Conservation (phyloP, 83 land plant species). For the Larix sibirica region DNA sequence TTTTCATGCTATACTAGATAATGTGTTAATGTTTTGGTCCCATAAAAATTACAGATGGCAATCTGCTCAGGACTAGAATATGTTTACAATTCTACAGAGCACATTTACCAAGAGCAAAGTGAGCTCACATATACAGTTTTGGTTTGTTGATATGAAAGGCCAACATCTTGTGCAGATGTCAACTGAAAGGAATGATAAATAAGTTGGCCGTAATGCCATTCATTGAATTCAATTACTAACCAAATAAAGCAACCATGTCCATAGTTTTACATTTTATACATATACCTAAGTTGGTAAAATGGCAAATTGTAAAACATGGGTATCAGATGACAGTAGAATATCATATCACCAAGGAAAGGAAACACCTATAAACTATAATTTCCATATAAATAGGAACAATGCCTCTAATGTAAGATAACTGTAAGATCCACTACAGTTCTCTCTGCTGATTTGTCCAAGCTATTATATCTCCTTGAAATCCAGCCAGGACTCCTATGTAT, state of each 20-base stretch:
- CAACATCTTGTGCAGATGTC: neutral
- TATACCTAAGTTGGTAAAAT: neutral
- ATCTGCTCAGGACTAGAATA: neutral
- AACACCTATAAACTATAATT: neutral
- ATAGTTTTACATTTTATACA: neutral
- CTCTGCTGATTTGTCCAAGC: neutral
- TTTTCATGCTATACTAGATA: neutral
- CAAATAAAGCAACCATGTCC: neutral
- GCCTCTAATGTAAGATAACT: neutral
- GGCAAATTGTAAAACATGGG: neutral
- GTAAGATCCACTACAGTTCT: neutral
- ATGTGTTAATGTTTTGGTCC: neutral
- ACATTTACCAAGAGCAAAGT: neutral
- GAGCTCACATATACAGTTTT: neutral
- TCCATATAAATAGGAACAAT: neutral
- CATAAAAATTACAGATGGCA: neutral
- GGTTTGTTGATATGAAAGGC: neutral
- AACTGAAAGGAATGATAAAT: neutral
- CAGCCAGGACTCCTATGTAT: too few species aligned
- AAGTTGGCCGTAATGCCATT: too few species aligned
- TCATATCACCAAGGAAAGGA: neutral
- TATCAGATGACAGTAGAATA: neutral
- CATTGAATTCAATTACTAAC: neutral
- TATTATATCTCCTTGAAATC: neutral
- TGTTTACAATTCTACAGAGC: neutral